Evolutionary conservation across 202 grass and related monocot species (phyloP).

Genomic region (Schoenoplectus tabernaemontani): DNA sequence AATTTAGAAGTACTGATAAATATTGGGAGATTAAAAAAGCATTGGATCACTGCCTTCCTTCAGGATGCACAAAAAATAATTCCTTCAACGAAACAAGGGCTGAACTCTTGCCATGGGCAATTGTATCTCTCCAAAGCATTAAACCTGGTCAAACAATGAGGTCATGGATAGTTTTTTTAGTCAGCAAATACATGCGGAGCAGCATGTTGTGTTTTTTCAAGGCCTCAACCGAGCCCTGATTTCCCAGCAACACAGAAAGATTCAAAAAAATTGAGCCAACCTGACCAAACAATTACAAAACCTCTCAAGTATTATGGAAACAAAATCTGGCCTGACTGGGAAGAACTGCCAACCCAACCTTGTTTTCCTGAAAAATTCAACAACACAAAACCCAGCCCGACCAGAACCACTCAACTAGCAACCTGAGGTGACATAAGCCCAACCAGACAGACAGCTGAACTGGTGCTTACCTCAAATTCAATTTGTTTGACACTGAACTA

Average conservation of each 20-base stretch:
- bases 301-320: neutral
- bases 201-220: neutral
- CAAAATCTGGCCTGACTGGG: neutral
- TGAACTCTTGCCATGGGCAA: slow-evolving; percentile 61
- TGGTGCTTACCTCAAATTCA: neutral
- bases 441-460: neutral
- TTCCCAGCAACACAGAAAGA: neutral
- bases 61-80: slow-evolving; percentile 35
- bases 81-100: slow-evolving; percentile 68
- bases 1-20: neutral
- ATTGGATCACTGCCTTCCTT: neutral
- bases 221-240: neutral
- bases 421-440: neutral
- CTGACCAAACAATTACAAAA: neutral
- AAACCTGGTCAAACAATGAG: slow-evolving; percentile 39
- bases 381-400: neutral
- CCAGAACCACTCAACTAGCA: neutral
- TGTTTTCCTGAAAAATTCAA: neutral
- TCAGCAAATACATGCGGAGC: neutral
- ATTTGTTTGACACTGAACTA: neutral
- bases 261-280: neutral
- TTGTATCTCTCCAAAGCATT: slow-evolving; percentile 57
- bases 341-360: neutral
- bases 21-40: neutral
- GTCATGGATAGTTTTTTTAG: neutral